Percentiles rank a stretch among this genome's conserved stretches.
Conservation (phyloP, 768 basidiomycete species). For the Mrakia hoshinonis region DNA sequence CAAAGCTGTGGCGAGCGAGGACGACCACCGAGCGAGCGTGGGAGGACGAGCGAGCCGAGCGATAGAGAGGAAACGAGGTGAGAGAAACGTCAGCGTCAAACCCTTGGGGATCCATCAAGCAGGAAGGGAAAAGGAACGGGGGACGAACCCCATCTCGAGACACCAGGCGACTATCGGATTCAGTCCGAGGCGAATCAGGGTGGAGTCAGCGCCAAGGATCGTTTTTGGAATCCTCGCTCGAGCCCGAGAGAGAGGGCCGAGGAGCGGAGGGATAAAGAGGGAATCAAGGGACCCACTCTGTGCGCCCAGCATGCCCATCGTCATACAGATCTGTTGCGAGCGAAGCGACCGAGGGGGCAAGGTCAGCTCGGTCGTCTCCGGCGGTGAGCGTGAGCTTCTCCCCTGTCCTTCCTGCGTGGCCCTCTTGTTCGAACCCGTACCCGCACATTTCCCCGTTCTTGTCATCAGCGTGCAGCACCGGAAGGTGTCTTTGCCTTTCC, state of each 20-base stretch:
- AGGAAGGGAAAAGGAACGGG: neutral
- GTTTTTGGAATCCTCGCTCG: no score
- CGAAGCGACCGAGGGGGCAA: neutral
- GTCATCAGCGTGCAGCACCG: no score
- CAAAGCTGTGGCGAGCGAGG: conserved; percentile 13
- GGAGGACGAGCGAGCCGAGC: no score
- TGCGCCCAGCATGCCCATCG: conserved; percentile 26
- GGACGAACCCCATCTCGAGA: conserved; percentile 27
- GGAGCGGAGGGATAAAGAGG: neutral
- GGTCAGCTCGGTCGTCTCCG: neutral
- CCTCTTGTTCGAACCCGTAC: no score
- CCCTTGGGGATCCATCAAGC: no score
- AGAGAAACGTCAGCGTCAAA: no score
- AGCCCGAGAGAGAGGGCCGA: neutral
- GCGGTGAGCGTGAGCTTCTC: no score
- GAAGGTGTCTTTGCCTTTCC: no score
- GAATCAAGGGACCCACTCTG: conserved; percentile 8
- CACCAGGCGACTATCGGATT: conserved; percentile 24
- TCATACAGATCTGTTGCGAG: conserved; percentile 21
- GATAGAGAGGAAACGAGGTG: neutral
- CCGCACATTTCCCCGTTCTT: neutral
- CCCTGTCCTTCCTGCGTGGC: no score
- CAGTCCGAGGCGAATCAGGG: no score
- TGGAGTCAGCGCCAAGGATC: no score
- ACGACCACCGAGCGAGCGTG: no score